Evolutionary conservation across 2,329 filamentous ascomycete genomes (phyloP), one percentile per base, ranked within the genome.

Genomic region (Diplodia mutila): DNA sequence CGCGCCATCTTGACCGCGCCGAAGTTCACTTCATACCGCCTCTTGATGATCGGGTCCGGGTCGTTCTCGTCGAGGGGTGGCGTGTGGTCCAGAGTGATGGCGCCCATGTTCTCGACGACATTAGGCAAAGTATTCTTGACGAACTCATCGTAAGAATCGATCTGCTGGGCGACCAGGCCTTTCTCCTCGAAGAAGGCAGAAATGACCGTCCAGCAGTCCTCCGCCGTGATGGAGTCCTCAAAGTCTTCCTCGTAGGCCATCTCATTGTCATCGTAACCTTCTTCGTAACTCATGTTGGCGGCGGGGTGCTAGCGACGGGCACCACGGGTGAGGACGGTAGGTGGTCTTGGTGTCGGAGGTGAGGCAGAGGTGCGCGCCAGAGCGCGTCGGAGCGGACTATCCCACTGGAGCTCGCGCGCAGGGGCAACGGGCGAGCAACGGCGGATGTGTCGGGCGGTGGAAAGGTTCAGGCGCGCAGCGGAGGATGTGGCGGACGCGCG

Each of bases 201-300:
- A 78, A 99, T 98, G 76, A 98, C 94, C 71, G 91, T 91, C 95
- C 96, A 99, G 84, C 93, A 97, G 82, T 99, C 96, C 83, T 98
- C 95, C 69, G 94, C 92, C 29, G 94, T 97, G 82, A 98, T 97
- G 73, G 84, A 84, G 69, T 85, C 82, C 70, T 89, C 86, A 42
- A 87, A 76, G 49, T 83, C 87, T 37, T 86, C 74, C 39, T 55
- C 57, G 18, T 64, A 55, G 21, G 4, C 12, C 51, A 49, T 55
- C 42, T 81, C 89, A 70, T 91, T 89, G 68, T 86, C 88, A 18
- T 78, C 75, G 66, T 75, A 73, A 74, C 90, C 91, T 71, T 89
- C 87, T 70, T 87, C 86, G 72, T 87, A 85, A 74, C 85, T 82
- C 66, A 67, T 67, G n/a, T 37, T 64, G 66, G 18, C 23, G 57